Base-by-base conservation (phyloP, 768 basidiomycete genomes). In the Lactifluus subvellereus region DNA sequence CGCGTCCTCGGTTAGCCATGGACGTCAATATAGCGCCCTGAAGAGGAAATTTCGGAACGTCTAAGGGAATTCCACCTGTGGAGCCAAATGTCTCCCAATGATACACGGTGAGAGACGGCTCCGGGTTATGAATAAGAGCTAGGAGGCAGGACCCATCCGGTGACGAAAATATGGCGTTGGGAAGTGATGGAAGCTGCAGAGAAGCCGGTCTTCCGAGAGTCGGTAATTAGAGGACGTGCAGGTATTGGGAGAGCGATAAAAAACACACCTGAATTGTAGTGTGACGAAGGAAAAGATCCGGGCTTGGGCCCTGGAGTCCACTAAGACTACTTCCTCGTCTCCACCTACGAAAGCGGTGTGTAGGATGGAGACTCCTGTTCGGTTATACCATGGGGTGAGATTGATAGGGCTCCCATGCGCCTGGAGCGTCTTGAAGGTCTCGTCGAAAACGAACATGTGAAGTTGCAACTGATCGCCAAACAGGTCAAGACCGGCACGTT, bases 41-140 rank as follows among this genome's bases (percentile, higher is more conserved):
- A 2, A 65, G 53, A 2, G 67, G 59, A 18, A 73, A 64, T 0
- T 66, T 60, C 0, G 71, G 73, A 13, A 80, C 54, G 16, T 75
- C 65, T 0, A 83, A 66, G 0, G 51, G 16, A 22, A 78, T 79
- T 16, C 83, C 84, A 13, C 72, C 67, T 0, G 76, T 73, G 0
- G 81, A 78, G 4, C 84, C 85, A 62, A 86, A 84, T 0, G 82
- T 82, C 4, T 71, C 73, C 81, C 79, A 84, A 65, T 86, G 85
- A 63, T 79, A 84, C 0, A 78, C 78, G 1, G 72, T 75, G 2
- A 81, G 45, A 38, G 58, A 47, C 6, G 63, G 20, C 9, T 43
- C 8, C 2, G 14, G 4, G 30, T 60, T 35, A 5, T 27, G 32
- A 2, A 65, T n/a, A 6, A 74, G 65, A 4, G 76, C 68, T 37